Evolutionary conservation across 306 rosid species (phyloP).

Genomic region (Ormosia emarginata): DNA sequence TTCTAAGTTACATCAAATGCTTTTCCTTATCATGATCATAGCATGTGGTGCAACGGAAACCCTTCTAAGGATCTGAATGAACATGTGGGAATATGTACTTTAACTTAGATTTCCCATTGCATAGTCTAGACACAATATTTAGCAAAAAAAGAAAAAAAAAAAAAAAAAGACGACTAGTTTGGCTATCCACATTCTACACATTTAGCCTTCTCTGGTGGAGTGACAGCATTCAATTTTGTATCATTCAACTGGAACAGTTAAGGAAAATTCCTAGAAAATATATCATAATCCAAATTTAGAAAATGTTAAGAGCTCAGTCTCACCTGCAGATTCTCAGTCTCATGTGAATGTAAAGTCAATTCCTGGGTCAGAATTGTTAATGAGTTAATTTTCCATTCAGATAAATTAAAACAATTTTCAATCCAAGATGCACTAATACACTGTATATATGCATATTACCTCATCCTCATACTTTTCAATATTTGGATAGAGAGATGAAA

Average conservation of each 20-base stretch:
- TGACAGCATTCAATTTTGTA: no score
- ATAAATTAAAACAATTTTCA: background rate
- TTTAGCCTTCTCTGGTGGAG: no score
- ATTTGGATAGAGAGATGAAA: constrained; percentile 68
- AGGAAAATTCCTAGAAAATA: background rate
- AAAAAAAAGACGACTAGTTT: no score
- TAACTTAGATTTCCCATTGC: no score
- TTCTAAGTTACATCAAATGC: no score
- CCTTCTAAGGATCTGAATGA: background rate
- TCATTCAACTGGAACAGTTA: no score
- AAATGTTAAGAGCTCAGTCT: background rate
- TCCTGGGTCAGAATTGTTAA: background rate
- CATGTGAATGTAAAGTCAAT: background rate
- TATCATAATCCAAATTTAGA: background rate
- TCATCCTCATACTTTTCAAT: constrained; percentile 77
- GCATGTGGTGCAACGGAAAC: no score
- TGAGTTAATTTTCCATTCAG: background rate
- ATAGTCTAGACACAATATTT: no score
- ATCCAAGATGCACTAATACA: background rate
- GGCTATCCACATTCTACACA: no score
- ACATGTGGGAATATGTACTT: background rate
- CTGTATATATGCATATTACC: constrained; percentile 5
- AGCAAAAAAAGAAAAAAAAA: no score
- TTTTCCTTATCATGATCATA: no score
- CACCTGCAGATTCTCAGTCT: constrained; percentile 7